Conservation (phyloP, 306 rosid species). For the Pueraria montana region DNA sequence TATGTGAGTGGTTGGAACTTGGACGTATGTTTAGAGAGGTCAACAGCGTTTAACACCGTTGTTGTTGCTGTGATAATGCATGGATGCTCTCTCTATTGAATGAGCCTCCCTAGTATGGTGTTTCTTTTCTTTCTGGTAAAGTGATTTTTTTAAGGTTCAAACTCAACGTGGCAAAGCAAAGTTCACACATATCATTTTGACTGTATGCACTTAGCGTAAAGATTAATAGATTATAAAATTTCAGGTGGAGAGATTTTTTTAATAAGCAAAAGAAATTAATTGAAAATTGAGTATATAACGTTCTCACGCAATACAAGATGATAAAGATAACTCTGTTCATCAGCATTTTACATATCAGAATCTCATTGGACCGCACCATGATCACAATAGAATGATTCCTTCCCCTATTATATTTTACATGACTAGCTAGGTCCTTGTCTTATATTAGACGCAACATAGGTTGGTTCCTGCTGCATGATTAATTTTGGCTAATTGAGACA, state of each 20-base stretch:
- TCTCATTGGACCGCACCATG: too few species aligned
- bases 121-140: background rate
- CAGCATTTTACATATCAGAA: background rate
- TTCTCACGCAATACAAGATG: background rate
- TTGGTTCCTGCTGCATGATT: too few species aligned
- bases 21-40: background rate
- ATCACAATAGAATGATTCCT: too few species aligned
- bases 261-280: background rate
- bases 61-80: slow-evolving; percentile 1
- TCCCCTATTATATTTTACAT: too few species aligned
- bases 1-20: slow-evolving; percentile 19
- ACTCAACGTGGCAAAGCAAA: background rate
- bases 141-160: too few species aligned
- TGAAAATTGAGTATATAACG: background rate
- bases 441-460: too few species aligned
- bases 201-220: too few species aligned
- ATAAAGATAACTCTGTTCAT: background rate
- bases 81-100: background rate
- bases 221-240: too few species aligned
- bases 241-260: too few species aligned
- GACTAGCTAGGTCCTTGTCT: too few species aligned
- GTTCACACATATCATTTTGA: too few species aligned
- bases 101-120: background rate
- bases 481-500: too few species aligned
- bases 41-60: background rate